A percentile compares a stretch with the other conserved stretches of the same genome.
Conservation (phyloP, 441 rosid species). For the Pelargonium myrrhifolium region DNA sequence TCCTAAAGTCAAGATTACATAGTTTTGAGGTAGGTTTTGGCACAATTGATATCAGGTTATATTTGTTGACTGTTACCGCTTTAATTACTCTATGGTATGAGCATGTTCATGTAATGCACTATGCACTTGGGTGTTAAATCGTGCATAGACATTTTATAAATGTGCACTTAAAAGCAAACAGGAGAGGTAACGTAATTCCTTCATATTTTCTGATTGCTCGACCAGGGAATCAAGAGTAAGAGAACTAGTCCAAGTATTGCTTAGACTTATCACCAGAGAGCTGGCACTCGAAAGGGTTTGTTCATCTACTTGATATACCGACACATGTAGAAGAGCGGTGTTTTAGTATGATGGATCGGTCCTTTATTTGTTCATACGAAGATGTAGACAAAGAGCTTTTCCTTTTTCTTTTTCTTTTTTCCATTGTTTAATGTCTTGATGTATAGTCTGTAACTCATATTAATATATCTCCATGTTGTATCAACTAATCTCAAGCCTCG, state of each 20-base stretch:
- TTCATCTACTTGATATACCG: slow-evolving; percentile 24
- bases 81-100: not conserved
- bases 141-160: not conserved
- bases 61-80: too few species aligned
- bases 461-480: not conserved
- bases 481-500: not conserved
- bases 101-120: not conserved
- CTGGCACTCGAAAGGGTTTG: slow-evolving; percentile 50
- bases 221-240: slow-evolving; percentile 76
- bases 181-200: not conserved
- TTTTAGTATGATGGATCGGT: not conserved
- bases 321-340: not conserved
- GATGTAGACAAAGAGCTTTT: slow-evolving; percentile 13
- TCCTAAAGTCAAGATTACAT: too few species aligned
- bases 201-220: slow-evolving; percentile 7
- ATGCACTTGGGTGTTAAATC: not conserved
- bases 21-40: too few species aligned
- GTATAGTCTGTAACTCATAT: slow-evolving; percentile 7
- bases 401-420: too few species aligned
- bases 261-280: slow-evolving; percentile 56
- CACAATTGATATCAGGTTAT: too few species aligned
- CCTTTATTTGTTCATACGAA: slow-evolving; percentile 16
- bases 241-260: slow-evolving; percentile 61
- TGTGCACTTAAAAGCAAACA: not conserved
- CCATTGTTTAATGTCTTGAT: not conserved